Evolutionary conservation across 805 yeast species (phyloP), one percentile per base, ranked within the genome.

Genomic region (Suhomyces vadensis): DNA sequence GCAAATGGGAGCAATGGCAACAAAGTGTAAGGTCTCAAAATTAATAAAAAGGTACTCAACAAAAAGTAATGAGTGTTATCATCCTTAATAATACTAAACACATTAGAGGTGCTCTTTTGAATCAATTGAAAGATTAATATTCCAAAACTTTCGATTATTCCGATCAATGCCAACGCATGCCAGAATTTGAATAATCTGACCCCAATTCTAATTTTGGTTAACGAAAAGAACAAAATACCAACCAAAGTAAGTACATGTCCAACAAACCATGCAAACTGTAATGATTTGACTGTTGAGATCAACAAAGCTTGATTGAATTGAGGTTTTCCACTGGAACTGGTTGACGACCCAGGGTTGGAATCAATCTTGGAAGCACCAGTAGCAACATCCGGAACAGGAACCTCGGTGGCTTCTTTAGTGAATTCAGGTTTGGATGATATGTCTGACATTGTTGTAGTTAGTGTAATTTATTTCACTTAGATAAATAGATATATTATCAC

Each of bases 201-300:
- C 24, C 64, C 63, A 42, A 69, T 54, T 21, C 55, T 56, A 35
- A 66, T 40, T 50, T 67, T 69, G 8, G 73, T 60, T 48, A 71
- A 59, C 10, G 58, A 41, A 53, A 54, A 71, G 47, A 67, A 60
- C 23, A 59, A 42, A 23, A 63, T 54, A 35, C 67, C 53, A 10
- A 67, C 5, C 39, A 68, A 55, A 3, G 75, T 70, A 39, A 67
- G 46, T 2, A 64, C 57, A 42, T 71, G 75, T 25, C 75, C 76
- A 31, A 67, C 56, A 61, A 87, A 87, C 96, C 96, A 90, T 4
- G 79, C 82, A 54, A 86, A 85, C 64, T 87, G 91, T 44, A 78
- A 61, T 11, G 82, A 56, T 43, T 59, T 48, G 25, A 62, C 55
- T 10, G 61, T 53, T 16, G 52, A 35, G 29, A 54, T 42, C 38